Evolutionary conservation across 371 early-diverging fungal genomes (phyloP).

Genomic region (Mucor ambiguus): DNA sequence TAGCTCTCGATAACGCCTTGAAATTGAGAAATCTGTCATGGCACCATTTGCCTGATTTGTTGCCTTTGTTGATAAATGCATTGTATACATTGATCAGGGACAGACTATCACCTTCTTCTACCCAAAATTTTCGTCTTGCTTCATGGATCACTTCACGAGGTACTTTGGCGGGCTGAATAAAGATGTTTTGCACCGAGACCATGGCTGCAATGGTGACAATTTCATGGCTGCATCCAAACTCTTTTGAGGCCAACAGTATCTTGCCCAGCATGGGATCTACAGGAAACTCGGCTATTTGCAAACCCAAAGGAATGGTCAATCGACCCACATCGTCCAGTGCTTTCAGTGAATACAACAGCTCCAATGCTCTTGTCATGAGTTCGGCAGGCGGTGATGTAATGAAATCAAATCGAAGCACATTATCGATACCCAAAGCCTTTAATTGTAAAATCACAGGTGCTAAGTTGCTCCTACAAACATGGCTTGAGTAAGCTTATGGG

Average conservation of each 20-base stretch:
- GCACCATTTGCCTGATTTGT: constrained; percentile 77
- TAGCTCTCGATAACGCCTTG: constrained; percentile 69
- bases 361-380: constrained; percentile 68
- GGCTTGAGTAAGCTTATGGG: background rate
- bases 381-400: constrained; percentile 72
- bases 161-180: constrained; percentile 56
- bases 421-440: constrained; percentile 78
- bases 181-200: constrained; percentile 79
- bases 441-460: constrained; percentile 67
- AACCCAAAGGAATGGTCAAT: constrained; percentile 79
- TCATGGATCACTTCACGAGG: constrained; percentile 57
- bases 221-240: constrained; percentile 76
- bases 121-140: constrained; percentile 73
- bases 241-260: constrained; percentile 67
- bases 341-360: constrained; percentile 71
- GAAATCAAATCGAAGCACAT: constrained; percentile 80
- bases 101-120: constrained; percentile 84
- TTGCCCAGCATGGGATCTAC: constrained; percentile 78
- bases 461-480: constrained; percentile 43
- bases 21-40: constrained; percentile 73
- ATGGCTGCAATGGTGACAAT: constrained; percentile 84
- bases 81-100: constrained; percentile 80
- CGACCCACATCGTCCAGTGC: constrained; percentile 78
- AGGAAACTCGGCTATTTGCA: constrained; percentile 81
- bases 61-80: constrained; percentile 67